phyloP scores from a whole-genome alignment of 163 green algal genomes.

The Prototheca cutis region DNA sequence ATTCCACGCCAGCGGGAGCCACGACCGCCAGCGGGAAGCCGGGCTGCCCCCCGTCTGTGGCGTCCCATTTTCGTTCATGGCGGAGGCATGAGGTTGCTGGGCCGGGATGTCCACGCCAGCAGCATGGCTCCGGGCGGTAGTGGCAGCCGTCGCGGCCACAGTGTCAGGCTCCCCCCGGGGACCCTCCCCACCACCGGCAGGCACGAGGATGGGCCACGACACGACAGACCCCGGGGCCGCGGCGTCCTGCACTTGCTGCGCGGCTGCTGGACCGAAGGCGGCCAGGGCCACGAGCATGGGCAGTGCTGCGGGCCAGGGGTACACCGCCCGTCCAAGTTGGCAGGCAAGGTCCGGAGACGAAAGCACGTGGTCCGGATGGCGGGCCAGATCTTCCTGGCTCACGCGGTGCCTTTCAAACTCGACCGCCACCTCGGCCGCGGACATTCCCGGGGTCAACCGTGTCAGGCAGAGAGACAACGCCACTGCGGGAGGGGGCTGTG shows the following conservation, averaged over 20 bases:
- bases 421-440: constrained; percentile 5
- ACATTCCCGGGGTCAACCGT: constrained; percentile 25
- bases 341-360: constrained; percentile 33
- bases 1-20: neutral
- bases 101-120: no score
- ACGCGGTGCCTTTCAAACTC: constrained; percentile 35
- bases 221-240: neutral
- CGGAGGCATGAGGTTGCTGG: no score
- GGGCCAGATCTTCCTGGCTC: constrained; percentile 7
- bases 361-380: constrained; percentile 15
- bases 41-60: neutral
- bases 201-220: neutral
- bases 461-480: constrained; percentile 55
- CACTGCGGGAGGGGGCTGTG: no score
- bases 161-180: neutral
- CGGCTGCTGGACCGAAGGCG: constrained; percentile 30
- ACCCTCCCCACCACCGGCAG: no score
- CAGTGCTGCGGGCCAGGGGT: constrained; percentile 38
- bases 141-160: no score
- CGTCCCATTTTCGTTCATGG: neutral
- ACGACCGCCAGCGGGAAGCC: neutral
- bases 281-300: constrained; percentile 49
- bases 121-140: no score
- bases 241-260: neutral
- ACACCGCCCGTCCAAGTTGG: constrained; percentile 36